phyloP scores from a whole-genome alignment of 805 yeast species.

The Candida coleopterorum region DNA sequence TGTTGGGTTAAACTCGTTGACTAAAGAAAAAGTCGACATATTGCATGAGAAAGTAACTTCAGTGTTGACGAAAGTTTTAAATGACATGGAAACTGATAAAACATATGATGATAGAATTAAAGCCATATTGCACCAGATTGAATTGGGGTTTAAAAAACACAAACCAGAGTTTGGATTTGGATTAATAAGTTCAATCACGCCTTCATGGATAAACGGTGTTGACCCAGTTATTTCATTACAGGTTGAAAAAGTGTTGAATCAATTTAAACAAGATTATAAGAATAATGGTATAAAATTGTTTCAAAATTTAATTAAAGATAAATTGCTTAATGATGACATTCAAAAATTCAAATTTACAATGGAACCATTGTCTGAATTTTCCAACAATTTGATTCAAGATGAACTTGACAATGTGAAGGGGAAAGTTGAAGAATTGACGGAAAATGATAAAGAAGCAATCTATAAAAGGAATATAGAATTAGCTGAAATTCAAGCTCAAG shows the following conservation, averaged over 20 bases:
- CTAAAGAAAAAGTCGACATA: constrained; percentile 38
- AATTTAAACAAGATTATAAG: constrained; percentile 59
- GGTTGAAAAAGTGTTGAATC: constrained; percentile 54
- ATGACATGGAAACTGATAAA: constrained; percentile 23
- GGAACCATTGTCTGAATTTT: constrained; percentile 63
- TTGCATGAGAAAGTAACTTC: constrained; percentile 46
- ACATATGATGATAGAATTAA: constrained; percentile 48
- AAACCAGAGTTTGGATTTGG: constrained; percentile 87
- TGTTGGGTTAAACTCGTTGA: constrained; percentile 77
- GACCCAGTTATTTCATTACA: constrained; percentile 69
- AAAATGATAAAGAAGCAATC: constrained; percentile 53
- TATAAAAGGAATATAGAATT: constrained; percentile 56
- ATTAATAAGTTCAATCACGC: constrained; percentile 65
- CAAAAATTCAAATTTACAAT: constrained; percentile 70
- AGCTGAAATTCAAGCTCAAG: constrained; percentile 57
- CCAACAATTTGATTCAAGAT: constrained; percentile 44
- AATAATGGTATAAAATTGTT: constrained; percentile 50
- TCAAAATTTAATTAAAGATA: constrained; percentile 49
- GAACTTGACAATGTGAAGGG: constrained; percentile 50
- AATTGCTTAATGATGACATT: constrained; percentile 39
- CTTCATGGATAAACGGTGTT: constrained; percentile 80
- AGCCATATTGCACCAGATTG: constrained; percentile 86
- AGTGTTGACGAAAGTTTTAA: constrained; percentile 39
- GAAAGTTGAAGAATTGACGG: constrained; percentile 42
- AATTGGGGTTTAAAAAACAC: constrained; percentile 76